Base-by-base conservation (phyloP, 148 eudicot genomes). In the Chenopodium suecicum region DNA sequence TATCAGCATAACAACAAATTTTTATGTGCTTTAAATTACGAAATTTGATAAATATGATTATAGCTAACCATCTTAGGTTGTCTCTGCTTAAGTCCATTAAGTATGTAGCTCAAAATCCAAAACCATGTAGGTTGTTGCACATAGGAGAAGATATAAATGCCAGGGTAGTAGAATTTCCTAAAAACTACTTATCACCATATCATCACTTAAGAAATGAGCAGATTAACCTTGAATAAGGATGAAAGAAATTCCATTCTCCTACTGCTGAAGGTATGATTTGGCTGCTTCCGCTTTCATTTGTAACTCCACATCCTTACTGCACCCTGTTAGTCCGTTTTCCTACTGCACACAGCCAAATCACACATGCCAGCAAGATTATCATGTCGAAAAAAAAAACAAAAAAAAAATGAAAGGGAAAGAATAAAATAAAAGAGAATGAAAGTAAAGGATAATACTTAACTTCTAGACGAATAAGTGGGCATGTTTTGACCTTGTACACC, bases 381-480 rank as follows among this genome's bases (percentile, higher is more conserved):
- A 27, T 78, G 58, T 16, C 25, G 44, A 27, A 27, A 48, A 78
- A 23, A 11, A 23, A 27, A 41, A 11, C 44, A 77, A 14, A 63
- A 17, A 77, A 17, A 22, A 76, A 56, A 16, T 17, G 62, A 56
- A 56, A 16, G 5, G 2, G 46, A 9, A 32, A 56, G 14, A 34
- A 34, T 41, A 32, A 12, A 2, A 44, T 9, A 7, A 54, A 31
- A 50, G 54, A 50, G 13, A 50, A 9, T 50, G 62, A 56, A 56
- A 19, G 1, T 3, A 56, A 56, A 25, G 44, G 44, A 80, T 80
- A 9, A 73, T 47, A 72, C 71, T 74, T 47, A 76, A n/a, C 62
- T 63, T 29, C n/a, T 48, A 46, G 19, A 65, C n/a, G 29, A 74
- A 37, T 4, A 13, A n/a, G 37, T 56, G 62, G 22, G 17, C 62